Evolutionary conservation across 163 green algal species (phyloP).

Genomic region (Scenedesmus sp.): DNA sequence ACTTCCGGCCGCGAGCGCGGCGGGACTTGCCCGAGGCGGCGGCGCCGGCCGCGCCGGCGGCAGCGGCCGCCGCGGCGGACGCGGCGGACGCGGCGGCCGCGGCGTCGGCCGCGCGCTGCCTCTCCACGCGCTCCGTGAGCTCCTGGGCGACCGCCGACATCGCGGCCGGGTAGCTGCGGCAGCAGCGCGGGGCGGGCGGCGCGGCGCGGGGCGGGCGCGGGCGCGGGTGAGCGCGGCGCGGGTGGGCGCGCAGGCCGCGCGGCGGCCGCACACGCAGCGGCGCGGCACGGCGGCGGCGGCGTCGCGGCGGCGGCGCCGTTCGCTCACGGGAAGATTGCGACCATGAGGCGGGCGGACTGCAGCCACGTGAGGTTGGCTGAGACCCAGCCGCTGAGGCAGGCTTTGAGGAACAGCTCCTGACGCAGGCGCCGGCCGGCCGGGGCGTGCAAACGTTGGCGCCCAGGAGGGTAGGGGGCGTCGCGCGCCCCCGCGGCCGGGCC

Average conservation of each 20-base stretch:
- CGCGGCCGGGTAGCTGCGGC: constrained; percentile 4
- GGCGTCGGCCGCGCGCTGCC: background rate
- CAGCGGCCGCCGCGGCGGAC: background rate
- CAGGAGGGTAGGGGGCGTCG: background rate
- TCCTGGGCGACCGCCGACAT: background rate
- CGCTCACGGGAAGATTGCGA: constrained; percentile 22
- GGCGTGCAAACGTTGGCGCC: background rate
- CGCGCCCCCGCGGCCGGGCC: background rate
- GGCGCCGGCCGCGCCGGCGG: too few species aligned
- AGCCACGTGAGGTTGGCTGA: background rate
- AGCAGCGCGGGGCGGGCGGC: too few species aligned
- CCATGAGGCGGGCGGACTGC: constrained; percentile 8
- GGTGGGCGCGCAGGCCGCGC: too few species aligned
- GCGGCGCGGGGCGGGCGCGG: too few species aligned
- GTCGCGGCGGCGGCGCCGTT: too few species aligned
- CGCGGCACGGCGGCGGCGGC: too few species aligned
- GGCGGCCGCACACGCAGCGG: too few species aligned
- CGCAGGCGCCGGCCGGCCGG: background rate
- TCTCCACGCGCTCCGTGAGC: background rate
- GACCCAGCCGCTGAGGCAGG: background rate
- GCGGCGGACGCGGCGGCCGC: background rate
- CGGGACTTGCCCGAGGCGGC: too few species aligned
- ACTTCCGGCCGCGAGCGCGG: too few species aligned
- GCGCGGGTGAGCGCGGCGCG: too few species aligned
- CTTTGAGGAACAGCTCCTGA: constrained; percentile 5